Base-by-base conservation (phyloP, 2,329 filamentous ascomycete species). In the Geosmithia putterillii region DNA sequence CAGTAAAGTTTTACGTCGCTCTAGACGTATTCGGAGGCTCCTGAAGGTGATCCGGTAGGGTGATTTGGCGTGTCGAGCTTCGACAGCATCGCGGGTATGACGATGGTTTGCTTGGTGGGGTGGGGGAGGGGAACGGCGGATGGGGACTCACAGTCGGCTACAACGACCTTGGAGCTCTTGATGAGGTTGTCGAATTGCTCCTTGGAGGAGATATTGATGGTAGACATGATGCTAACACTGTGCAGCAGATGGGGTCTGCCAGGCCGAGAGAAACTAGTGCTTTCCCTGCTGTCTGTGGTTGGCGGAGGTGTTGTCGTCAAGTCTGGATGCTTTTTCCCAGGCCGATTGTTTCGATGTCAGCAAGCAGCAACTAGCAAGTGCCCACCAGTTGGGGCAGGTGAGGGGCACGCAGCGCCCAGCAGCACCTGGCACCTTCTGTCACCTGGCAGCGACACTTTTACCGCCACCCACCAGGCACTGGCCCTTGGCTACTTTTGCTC, bases 141-240 rank as follows among this genome's bases (percentile, higher is more conserved):
- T 39, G 28, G 44, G 40, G 25, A 71, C 86, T 74, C 70, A 94
- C 88, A 95, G 66, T 95, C 86, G 56, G 83, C 81, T 44, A 96
- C 81, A 37, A 96, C 86, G 46, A 95, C 77, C 51, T 76, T 78
- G 28, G 85, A 88, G 44, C 74, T 78, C 48, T 74, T 74, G 48
- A 95, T 71, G 47, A 92, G 64, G 25, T 67, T 64, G 53, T 71
- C 73, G 54, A 94, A 82, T 57, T 90, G 79, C 54, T 69, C 67
- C 51, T 67, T 64, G 46, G 73, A 75, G 44, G 28, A 40, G 38
- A 45, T 45, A 20, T 6, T 23, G 10, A 12, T 32, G 28, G 28
- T 7, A 32, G 28, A 32, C 28, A 32, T 32, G 28, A 32, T 32
- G 28, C n/a, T n/a, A n/a, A n/a, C n/a, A n/a, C n/a, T n/a, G n/a